Base-by-base conservation (phyloP, 306 rosid species). In the Quercus variabilis region DNA sequence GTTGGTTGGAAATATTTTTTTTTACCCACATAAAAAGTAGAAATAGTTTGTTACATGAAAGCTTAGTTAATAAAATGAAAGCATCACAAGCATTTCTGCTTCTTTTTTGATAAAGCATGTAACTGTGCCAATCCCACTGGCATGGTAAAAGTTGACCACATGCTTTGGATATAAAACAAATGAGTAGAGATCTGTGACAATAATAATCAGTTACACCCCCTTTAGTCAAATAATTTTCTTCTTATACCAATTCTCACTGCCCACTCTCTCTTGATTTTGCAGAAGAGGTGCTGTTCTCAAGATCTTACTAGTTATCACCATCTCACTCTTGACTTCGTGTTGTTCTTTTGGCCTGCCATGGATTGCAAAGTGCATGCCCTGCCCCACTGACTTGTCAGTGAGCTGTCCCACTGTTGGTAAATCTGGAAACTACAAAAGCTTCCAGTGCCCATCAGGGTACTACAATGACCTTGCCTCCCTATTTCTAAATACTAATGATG, bases 401-500 rank as follows among this genome's bases (percentile, higher is more conserved):
- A 77, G 15, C 65, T 95, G 99, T 56, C 99, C 98, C 55, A 85
- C 92, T 6, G 19, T 81, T 59, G 84, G 86, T 33, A 90, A 82
- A 64, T 86, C 94, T 46, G 98, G 98, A 78, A 93, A 92, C 85
- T 92, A 90, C 81, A 88, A 89, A 86, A 86, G 75, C 76, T 95
- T 92, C 81, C 97, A 91, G 51, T 95, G 99, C 80, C 91, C 93
- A 65, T 60, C 92, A 14, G 95, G 91, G 64, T 74, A 88, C 81
- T 95, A 95, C 86, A 95, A 92, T 70, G 99, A 93, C 80, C 93
- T 95, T 21, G 99, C 99, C 65, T 95, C 99, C 35, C 97, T 95
- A 56, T 95, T 92, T 78, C 81, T 90, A 30, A 95, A 86, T 86
- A 95, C 99, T 38, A 95, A 92, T 4, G 99, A 95, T 60, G 97